Base-by-base conservation (phyloP, 176 grass and related monocot genomes). In the Musa itinerans region DNA sequence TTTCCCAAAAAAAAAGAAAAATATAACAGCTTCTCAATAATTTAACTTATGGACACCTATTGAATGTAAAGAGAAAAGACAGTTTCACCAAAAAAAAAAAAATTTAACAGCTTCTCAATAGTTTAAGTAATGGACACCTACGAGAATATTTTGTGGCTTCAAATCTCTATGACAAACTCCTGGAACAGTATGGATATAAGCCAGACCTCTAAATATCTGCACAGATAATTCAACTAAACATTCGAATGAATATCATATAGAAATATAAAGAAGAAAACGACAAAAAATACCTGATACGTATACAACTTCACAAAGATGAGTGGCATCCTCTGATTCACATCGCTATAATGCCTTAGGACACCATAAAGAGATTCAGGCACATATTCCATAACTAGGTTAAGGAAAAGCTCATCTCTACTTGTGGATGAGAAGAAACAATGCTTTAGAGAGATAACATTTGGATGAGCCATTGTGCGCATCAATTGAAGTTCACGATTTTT, bases 321-420 rank as follows among this genome's bases (percentile, higher is more conserved):
- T 52, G 74, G 74, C 74, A 77, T 77, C 59, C 48, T 77, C 43
- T 77, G 74, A 24, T 77, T 77, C 34, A 77, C 74, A 77, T 17
- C 53, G 20, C 57, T 24, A 11, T 77, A 77, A 64, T 77, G 74
- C 74, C 59, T 77, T 52, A 77, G 59, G 19, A 77, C 74, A 52
- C 74, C 56, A 20, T 77, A 77, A 23, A 77, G 48, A 64, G 74
- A 63, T 64, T 77, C 74, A 14, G 74, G 74, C 11, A 77, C 74
- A 53, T 77, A 77, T 23, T 77, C 74, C 74, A 77, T 77, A 23
- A 77, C 74, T 64, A 77, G 59, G 43, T 77, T 77, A 48, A 77
- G 74, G 59, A 77, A 77, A 51, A 65, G 59, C 2, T 77, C 74
- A 65, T 77, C 74, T 77, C 74, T 77, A 34, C 29, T 64, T 16